phyloP scores from a whole-genome alignment of 129 eudicot species.

The Lactuca sativa region DNA sequence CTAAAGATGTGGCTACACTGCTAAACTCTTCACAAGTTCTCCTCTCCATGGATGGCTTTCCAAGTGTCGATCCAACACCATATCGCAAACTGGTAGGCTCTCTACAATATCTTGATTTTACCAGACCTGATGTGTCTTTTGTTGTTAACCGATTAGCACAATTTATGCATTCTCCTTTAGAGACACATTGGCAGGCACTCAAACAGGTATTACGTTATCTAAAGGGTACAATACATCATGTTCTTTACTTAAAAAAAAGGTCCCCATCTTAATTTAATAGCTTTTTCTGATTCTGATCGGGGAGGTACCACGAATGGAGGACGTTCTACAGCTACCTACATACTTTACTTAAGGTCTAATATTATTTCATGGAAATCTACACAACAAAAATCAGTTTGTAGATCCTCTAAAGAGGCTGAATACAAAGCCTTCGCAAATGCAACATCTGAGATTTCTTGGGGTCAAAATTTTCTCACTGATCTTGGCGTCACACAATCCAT shows the following conservation, averaged over 20 bases:
- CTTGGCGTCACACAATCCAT: neutral
- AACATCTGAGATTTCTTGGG: conserved; percentile 14
- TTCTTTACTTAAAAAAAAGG: neutral
- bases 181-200: too few species aligned
- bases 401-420: neutral
- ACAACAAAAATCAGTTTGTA: neutral
- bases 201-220: conserved; percentile 8
- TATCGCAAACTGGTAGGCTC: too few species aligned
- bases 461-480: neutral
- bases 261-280: neutral
- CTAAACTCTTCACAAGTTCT: neutral
- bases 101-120: too few species aligned
- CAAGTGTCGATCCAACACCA: too few species aligned
- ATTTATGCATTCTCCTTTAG: too few species aligned
- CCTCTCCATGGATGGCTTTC: too few species aligned
- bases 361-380: neutral
- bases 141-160: too few species aligned
- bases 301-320: conserved; percentile 1
- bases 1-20: conserved; percentile 13
- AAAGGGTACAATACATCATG: conserved; percentile 7
- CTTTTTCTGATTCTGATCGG: conserved; percentile 21
- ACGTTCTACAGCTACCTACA: conserved; percentile 25
- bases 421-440: conserved; percentile 15
- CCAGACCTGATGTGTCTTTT: too few species aligned
- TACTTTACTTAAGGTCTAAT: conserved; percentile 24